A percentile compares a stretch with the other conserved stretches of the same genome.
phyloP scores from a whole-genome alignment of 225 moss, liverwort and hornwort genomes.

The Polytrichum commune region DNA sequence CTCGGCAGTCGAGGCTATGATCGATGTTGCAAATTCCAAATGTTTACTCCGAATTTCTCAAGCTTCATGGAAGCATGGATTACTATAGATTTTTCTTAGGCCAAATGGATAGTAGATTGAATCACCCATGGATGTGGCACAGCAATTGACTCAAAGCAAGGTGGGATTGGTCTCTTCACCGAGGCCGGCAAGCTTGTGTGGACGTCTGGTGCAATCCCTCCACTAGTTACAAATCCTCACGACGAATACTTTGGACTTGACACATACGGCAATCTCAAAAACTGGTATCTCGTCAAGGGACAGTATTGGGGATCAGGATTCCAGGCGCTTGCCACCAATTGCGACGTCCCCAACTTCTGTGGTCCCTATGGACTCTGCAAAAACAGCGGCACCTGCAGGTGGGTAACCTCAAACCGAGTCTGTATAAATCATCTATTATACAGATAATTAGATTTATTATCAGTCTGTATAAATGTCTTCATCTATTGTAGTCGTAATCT shows the following conservation, averaged over 20 bases:
- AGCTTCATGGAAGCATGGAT: too few relatives aligned
- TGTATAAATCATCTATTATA: too few relatives aligned
- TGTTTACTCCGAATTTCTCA: too few relatives aligned
- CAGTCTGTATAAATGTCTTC: too few relatives aligned
- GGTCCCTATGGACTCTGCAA: conserved; percentile 1
- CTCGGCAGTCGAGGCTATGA: too few relatives aligned
- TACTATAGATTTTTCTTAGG: too few relatives aligned
- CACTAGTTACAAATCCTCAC: neutral
- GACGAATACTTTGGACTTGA: neutral
- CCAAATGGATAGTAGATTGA: too few relatives aligned
- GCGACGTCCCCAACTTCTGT: neutral
- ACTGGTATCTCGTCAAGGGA: neutral
- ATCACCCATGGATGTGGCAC: neutral
- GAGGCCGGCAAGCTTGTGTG: conserved; percentile 21
- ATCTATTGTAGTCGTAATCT: too few relatives aligned
- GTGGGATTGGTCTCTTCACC: conserved; percentile 34
- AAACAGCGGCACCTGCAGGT: conserved; percentile 15
- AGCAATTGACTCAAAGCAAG: conserved; percentile 20
- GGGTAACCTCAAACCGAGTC: neutral
- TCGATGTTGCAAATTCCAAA: too few relatives aligned
- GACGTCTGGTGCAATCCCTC: conserved; percentile 13
- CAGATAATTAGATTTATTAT: too few relatives aligned
- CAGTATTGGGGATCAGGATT: neutral
- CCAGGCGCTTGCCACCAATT: neutral
- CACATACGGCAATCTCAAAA: neutral